Percentiles rank a stretch among this genome's conserved stretches.
Evolutionary conservation across 1,284 basidiomycete species (phyloP).

Genomic region (Heterobasidion parviporum): DNA sequence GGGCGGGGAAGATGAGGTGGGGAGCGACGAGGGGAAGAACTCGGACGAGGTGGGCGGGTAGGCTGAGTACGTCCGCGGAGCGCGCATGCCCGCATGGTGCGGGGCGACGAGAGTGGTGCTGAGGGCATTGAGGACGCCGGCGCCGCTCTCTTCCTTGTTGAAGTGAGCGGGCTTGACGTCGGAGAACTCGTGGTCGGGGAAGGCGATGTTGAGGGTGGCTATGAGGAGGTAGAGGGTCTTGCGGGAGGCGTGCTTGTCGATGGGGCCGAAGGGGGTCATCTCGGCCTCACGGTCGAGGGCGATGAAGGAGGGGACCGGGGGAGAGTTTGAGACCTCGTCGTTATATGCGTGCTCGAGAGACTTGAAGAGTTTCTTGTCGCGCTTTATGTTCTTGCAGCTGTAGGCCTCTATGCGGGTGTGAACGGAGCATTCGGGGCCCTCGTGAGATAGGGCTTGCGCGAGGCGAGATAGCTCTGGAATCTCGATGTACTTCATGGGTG

Average conservation of each 20-base stretch:
- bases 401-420: conserved; percentile 95
- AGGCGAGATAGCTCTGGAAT: conserved; percentile 74
- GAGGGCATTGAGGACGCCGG: conserved; percentile 71
- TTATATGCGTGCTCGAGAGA: conserved; percentile 82
- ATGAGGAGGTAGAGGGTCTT: conserved; percentile 94
- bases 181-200: conserved; percentile 96
- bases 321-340: conserved; percentile 66
- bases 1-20: conserved; percentile 61
- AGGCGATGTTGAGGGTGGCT: conserved; percentile 93
- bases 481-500: conserved; percentile 88
- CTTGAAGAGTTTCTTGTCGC: conserved; percentile 95
- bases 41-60: conserved; percentile 68
- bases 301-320: conserved; percentile 63
- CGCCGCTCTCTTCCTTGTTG: conserved; percentile 72
- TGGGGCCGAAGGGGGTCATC: conserved; percentile 72
- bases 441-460: conserved; percentile 76
- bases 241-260: conserved; percentile 67
- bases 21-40: conserved; percentile 65
- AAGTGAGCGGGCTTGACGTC: conserved; percentile 90
- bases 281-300: conserved; percentile 58
- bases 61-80: conserved; percentile 72
- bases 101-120: conserved; percentile 72
- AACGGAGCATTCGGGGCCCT: conserved; percentile 85
- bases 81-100: conserved; percentile 51
- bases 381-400: conserved; percentile 95